phyloP scores from a whole-genome alignment of 768 basidiomycete species.

The Strobilomyces confusus region DNA sequence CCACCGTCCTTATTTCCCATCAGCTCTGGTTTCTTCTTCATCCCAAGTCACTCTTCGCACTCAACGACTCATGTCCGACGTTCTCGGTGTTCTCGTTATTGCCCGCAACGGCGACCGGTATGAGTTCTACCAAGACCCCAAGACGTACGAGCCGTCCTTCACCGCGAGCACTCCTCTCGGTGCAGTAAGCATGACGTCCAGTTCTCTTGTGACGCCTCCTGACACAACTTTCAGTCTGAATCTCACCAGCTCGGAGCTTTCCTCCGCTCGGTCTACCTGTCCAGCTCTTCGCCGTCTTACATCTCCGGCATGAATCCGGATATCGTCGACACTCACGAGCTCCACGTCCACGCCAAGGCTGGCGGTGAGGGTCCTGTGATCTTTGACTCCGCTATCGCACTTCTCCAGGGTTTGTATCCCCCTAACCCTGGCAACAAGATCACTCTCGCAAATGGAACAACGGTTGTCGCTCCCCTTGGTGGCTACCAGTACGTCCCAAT shows the following conservation, averaged over 20 bases:
- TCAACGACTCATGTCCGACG: conserved; percentile 36
- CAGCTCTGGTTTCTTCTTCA: conserved; percentile 16
- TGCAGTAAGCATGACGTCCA: conserved; percentile 42
- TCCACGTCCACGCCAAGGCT: conserved; percentile 76
- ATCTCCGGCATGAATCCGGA: conserved; percentile 63
- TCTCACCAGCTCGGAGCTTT: conserved; percentile 59
- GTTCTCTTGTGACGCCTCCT: not conserved
- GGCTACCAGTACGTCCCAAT: conserved; percentile 89
- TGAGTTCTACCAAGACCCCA: conserved; percentile 68
- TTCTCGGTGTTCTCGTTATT: conserved; percentile 74
- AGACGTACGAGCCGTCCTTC: conserved; percentile 56
- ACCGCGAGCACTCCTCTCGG: conserved; percentile 75
- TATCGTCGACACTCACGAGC: conserved; percentile 67
- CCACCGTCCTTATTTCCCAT: conserved; percentile 9
- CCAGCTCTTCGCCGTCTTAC: conserved; percentile 60
- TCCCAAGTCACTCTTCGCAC: conserved; percentile 14
- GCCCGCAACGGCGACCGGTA: conserved; percentile 76
- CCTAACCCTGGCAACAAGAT: conserved; percentile 72
- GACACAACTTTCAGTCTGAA: conserved; percentile 45
- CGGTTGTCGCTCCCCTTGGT: conserved; percentile 65
- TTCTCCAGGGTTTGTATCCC: conserved; percentile 84
- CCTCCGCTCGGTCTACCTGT: conserved; percentile 66
- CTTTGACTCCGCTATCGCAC: conserved; percentile 80
- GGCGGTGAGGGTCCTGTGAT: conserved; percentile 84
- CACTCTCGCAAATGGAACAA: conserved; percentile 73